A percentile compares a stretch with the other conserved stretches of the same genome.
Conservation (phyloP, 805 yeast species). For the Yarrowia sp. region DNA sequence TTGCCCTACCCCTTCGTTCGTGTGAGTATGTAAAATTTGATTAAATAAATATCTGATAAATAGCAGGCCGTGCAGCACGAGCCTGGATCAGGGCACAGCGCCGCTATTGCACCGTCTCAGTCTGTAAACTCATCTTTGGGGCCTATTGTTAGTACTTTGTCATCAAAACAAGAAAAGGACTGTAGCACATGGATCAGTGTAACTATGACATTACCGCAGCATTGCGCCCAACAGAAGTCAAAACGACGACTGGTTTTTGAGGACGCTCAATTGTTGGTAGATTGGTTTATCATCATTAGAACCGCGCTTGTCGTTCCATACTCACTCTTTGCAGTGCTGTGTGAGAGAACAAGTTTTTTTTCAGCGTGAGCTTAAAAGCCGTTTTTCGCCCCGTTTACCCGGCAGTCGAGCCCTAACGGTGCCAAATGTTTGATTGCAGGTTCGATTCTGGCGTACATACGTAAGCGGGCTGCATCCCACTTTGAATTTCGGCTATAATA, state of each 20-base stretch:
- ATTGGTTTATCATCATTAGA: conserved; percentile 24
- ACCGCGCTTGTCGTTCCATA: neutral
- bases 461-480: neutral
- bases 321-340: conserved; percentile 11
- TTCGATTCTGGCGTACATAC: neutral
- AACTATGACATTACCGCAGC: conserved; percentile 28
- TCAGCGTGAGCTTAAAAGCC: conserved; percentile 2
- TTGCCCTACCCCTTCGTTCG: conserved; percentile 3
- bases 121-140: too few relatives aligned
- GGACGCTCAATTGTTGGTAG: conserved; percentile 20
- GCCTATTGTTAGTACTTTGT: too few relatives aligned
- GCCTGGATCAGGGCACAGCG: too few relatives aligned
- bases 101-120: too few relatives aligned
- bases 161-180: neutral
- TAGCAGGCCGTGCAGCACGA: neutral
- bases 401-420: conserved; percentile 21
- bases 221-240: conserved; percentile 27
- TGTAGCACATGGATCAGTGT: conserved; percentile 6
- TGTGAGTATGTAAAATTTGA: neutral
- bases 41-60: neutral
- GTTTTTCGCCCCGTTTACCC: neutral
- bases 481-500: neutral
- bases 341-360: conserved; percentile 23
- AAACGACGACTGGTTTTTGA: conserved; percentile 24
- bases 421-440: neutral